phyloP scores from a whole-genome alignment of 202 grass and related monocot species.

The Brachypodium distachyon region DNA sequence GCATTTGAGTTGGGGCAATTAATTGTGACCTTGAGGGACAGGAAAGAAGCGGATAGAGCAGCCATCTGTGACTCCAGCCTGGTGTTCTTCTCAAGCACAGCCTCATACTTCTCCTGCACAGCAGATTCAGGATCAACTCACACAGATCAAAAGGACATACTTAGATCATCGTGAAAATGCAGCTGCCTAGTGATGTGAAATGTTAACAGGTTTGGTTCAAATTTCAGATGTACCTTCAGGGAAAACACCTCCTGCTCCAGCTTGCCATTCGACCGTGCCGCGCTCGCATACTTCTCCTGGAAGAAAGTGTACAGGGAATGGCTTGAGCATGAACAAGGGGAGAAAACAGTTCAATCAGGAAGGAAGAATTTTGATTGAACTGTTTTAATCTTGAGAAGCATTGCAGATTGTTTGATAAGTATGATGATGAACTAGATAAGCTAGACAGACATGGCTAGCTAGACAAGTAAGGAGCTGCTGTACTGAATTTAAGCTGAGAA shows the following conservation, averaged over 20 bases:
- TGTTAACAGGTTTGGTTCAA: neutral
- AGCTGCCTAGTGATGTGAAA: neutral
- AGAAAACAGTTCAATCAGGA: neutral
- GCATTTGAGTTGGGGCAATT: neutral
- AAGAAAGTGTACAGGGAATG: neutral
- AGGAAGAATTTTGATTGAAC: neutral
- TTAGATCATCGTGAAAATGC: neutral
- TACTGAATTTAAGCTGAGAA: neutral
- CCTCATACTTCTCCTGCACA: slow-evolving; percentile 30
- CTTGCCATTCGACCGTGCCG: neutral
- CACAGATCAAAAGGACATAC: neutral
- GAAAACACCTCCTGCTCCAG: slow-evolving; percentile 29
- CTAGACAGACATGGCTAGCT: neutral
- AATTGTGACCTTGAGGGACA: slow-evolving; percentile 37
- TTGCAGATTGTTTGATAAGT: too few relatives aligned
- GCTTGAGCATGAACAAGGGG: neutral
- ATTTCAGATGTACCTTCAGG: slow-evolving; percentile 27
- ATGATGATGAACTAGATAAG: neutral
- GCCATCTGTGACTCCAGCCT: slow-evolving; percentile 35
- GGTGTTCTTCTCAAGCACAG: slow-evolving; percentile 32
- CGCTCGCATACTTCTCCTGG: slow-evolving; percentile 28
- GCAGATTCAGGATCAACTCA: neutral
- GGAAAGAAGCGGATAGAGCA: slow-evolving; percentile 25
- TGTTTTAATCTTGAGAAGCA: neutral
- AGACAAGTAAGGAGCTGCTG: too few relatives aligned